A percentile compares a stretch with the other conserved stretches of the same genome.
Conservation (phyloP, 306 rosid genomes). For the Cicer yamashitae region DNA sequence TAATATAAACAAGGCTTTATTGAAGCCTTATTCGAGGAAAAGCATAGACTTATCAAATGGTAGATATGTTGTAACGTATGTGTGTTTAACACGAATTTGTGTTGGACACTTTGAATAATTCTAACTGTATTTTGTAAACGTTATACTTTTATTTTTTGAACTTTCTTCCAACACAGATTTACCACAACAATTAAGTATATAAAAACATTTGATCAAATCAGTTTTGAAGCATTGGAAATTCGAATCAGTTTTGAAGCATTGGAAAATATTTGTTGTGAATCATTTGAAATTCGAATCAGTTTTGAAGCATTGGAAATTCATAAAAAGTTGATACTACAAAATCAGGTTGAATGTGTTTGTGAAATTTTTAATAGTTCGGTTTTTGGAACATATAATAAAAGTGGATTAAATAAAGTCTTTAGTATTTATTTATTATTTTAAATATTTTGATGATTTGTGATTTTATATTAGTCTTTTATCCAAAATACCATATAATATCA, state of each 20-base stretch:
- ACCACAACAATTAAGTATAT: neutral
- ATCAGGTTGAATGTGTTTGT: too few relatives aligned
- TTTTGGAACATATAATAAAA: too few relatives aligned
- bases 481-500: too few relatives aligned
- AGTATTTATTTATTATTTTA: too few relatives aligned
- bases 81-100: constrained; percentile 5
- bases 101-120: neutral
- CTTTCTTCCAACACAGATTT: neutral
- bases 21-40: neutral
- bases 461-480: too few relatives aligned
- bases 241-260: neutral
- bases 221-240: neutral
- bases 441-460: too few relatives aligned
- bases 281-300: too few relatives aligned
- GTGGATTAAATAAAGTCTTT: too few relatives aligned
- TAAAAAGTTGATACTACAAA: too few relatives aligned
- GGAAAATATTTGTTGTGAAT: neutral
- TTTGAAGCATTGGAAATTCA: too few relatives aligned
- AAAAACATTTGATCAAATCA: neutral
- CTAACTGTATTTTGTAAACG: neutral
- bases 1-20: constrained; percentile 7
- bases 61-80: neutral
- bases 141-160: neutral
- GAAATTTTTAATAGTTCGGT: too few relatives aligned
- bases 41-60: neutral